Evolutionary conservation across 208 protist genomes (phyloP).

Genomic region (Crithidia thermophila): DNA sequence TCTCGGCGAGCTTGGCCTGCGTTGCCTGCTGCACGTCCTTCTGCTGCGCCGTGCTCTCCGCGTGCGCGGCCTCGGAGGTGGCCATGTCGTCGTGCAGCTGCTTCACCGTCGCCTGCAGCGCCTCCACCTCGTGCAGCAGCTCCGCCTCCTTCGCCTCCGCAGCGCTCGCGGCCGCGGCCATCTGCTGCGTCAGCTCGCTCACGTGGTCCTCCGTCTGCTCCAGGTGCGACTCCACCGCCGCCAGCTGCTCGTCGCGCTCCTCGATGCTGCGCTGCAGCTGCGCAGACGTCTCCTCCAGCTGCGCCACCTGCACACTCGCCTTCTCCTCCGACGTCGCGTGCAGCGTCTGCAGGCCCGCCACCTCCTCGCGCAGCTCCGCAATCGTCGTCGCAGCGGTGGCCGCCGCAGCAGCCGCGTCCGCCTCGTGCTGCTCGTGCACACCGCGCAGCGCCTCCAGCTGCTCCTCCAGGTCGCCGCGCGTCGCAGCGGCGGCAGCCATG

Average conservation of each 20-base stretch:
- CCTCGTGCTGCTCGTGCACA: conserved; percentile 18
- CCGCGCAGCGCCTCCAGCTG: conserved; percentile 14
- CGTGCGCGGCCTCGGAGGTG: conserved; percentile 24
- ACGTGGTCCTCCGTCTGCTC: conserved; percentile 34
- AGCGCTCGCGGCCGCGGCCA: not conserved
- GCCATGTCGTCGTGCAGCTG: conserved; percentile 25
- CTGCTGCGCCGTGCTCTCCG: conserved; percentile 31
- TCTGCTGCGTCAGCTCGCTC: not conserved
- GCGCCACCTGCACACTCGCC: conserved; percentile 5
- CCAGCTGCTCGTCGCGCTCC: conserved; percentile 23
- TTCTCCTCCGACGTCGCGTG: conserved; percentile 13
- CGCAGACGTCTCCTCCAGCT: conserved; percentile 8
- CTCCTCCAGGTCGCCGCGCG: conserved; percentile 31
- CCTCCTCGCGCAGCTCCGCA: conserved; percentile 2
- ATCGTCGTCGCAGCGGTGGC: not conserved
- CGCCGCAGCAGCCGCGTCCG: not conserved
- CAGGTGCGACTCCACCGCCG: conserved; percentile 27
- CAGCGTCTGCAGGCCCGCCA: conserved; percentile 5
- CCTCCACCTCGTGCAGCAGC: not conserved
- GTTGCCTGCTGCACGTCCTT: conserved; percentile 20
- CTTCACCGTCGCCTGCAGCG: conserved; percentile 9
- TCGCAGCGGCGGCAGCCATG: not conserved
- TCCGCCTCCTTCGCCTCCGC: conserved; percentile 13
- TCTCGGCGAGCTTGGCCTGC: conserved; percentile 31
- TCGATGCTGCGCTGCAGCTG: conserved; percentile 7